phyloP scores from a whole-genome alignment of 257 asterid species.

The Ehretia macrophylla region DNA sequence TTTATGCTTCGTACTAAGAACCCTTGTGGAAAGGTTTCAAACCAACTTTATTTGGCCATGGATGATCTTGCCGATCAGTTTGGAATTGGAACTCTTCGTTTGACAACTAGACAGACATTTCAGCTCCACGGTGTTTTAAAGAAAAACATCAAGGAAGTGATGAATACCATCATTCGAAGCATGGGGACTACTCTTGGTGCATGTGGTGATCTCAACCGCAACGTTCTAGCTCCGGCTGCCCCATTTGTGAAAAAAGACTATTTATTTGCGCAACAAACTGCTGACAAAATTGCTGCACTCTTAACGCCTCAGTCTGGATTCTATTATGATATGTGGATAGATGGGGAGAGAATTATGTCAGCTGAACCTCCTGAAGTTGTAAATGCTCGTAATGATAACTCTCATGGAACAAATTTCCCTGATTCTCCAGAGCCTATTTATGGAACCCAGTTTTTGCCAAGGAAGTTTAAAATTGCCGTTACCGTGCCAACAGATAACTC shows the following conservation, averaged over 20 bases:
- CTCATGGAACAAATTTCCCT: slow-evolving; percentile 87
- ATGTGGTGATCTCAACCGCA: slow-evolving; percentile 94
- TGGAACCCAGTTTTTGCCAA: slow-evolving; percentile 96
- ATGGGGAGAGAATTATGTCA: slow-evolving; percentile 84
- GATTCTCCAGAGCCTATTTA: slow-evolving; percentile 94
- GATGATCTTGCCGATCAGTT: slow-evolving; percentile 95
- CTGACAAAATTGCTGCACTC: slow-evolving; percentile 86
- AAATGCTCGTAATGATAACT: slow-evolving; percentile 82
- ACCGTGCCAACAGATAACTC: slow-evolving; percentile 94
- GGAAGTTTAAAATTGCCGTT: slow-evolving; percentile 94
- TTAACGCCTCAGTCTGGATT: slow-evolving; percentile 97
- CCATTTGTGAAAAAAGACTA: slow-evolving; percentile 66
- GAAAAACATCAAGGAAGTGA: slow-evolving; percentile 86
- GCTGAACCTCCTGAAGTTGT: slow-evolving; percentile 90
- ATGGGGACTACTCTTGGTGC: slow-evolving; percentile 99
- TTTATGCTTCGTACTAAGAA: slow-evolving; percentile 97
- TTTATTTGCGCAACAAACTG: slow-evolving; percentile 91
- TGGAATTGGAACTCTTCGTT: slow-evolving; percentile 89
- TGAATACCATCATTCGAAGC: slow-evolving; percentile 72
- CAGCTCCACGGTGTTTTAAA: slow-evolving; percentile 95
- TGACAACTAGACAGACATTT: slow-evolving; percentile 95
- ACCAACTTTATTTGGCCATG: slow-evolving; percentile 80
- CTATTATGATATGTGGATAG: slow-evolving; percentile 98
- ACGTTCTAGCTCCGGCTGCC: slow-evolving; percentile 96
- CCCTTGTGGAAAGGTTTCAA: slow-evolving; percentile 93